phyloP scores from a whole-genome alignment of 192 early-diverging fungal species.

The Backusella luteola region DNA sequence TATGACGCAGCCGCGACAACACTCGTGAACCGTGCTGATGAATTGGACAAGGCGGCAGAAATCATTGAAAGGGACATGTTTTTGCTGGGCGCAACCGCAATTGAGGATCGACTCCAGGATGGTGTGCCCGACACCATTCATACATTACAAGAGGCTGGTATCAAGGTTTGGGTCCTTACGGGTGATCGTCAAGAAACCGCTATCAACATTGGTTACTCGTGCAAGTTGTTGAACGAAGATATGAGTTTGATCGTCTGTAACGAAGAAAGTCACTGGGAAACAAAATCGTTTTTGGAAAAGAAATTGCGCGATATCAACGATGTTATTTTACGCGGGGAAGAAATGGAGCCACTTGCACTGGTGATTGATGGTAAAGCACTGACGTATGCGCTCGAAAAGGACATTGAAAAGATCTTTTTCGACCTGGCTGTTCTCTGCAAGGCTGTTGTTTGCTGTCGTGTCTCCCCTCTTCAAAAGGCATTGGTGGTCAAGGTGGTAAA shows the following conservation, averaged over 20 bases:
- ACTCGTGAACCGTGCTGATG: conserved; percentile 82
- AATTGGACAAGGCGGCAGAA: conserved; percentile 91
- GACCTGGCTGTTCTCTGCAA: conserved; percentile 91
- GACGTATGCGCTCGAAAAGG: conserved; percentile 89
- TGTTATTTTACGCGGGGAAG: conserved; percentile 40
- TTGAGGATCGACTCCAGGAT: conserved; percentile 98
- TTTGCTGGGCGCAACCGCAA: conserved; percentile 94
- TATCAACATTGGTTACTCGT: conserved; percentile 97
- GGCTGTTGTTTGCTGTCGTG: conserved; percentile 96
- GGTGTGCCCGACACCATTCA: conserved; percentile 97
- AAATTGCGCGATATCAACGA: conserved; percentile 82
- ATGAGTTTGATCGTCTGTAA: conserved; percentile 95
- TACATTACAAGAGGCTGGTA: conserved; percentile 90
- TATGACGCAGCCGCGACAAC: conserved; percentile 89
- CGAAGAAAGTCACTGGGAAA: conserved; percentile 89
- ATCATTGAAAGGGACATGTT: conserved; percentile 92
- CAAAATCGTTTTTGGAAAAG: conserved; percentile 87
- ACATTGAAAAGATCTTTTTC: conserved; percentile 78
- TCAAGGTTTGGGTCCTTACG: conserved; percentile 97
- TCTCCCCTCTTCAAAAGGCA: conserved; percentile 97
- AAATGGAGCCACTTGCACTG: conserved; percentile 72
- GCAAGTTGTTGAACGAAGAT: conserved; percentile 94
- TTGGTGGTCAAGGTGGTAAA: conserved; percentile 98
- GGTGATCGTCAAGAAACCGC: conserved; percentile 98
- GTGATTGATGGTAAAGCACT: conserved; percentile 94